A percentile compares a stretch with the other conserved stretches of the same genome.
phyloP scores from a whole-genome alignment of 1,139 yeast genomes.

The Meyerozyma guilliermondii region DNA sequence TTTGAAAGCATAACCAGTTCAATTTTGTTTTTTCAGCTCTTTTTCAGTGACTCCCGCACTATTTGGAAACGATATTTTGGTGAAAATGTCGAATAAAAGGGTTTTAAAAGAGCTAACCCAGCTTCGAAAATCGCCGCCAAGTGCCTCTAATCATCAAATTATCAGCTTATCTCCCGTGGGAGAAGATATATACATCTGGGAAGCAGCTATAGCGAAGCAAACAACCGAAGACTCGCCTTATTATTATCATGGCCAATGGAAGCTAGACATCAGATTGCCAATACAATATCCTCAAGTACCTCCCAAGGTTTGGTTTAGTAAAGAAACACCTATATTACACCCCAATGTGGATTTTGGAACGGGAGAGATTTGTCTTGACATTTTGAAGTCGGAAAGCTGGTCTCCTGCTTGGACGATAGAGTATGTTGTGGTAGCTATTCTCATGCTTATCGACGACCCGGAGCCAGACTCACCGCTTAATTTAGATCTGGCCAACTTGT shows the following conservation, averaged over 20 bases:
- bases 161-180: slow-evolving; percentile 39
- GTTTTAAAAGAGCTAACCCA: slow-evolving; percentile 19
- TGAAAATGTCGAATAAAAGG: slow-evolving; percentile 19
- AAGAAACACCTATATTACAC: slow-evolving; percentile 52
- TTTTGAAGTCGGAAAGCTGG: slow-evolving; percentile 63
- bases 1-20: too few species aligned
- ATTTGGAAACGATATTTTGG: background rate
- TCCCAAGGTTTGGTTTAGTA: slow-evolving; percentile 52
- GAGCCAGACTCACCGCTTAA: slow-evolving; percentile 86
- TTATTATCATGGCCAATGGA: slow-evolving; percentile 56
- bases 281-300: slow-evolving; percentile 63
- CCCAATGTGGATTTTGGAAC: slow-evolving; percentile 66
- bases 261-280: slow-evolving; percentile 47
- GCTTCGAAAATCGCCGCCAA: slow-evolving; percentile 15
- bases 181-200: slow-evolving; percentile 48
- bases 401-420: slow-evolving; percentile 85
- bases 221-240: slow-evolving; percentile 31
- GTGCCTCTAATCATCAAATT: slow-evolving; percentile 30
- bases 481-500: slow-evolving; percentile 78
- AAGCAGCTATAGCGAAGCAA: slow-evolving; percentile 56
- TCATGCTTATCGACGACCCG: slow-evolving; percentile 66
- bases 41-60: too few species aligned
- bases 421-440: slow-evolving; percentile 65
- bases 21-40: too few species aligned
- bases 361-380: slow-evolving; percentile 85